Evolutionary conservation across 2,329 filamentous ascomycete genomes (phyloP), one percentile per base, ranked within the genome.

Genomic region (Graphium sp.): DNA sequence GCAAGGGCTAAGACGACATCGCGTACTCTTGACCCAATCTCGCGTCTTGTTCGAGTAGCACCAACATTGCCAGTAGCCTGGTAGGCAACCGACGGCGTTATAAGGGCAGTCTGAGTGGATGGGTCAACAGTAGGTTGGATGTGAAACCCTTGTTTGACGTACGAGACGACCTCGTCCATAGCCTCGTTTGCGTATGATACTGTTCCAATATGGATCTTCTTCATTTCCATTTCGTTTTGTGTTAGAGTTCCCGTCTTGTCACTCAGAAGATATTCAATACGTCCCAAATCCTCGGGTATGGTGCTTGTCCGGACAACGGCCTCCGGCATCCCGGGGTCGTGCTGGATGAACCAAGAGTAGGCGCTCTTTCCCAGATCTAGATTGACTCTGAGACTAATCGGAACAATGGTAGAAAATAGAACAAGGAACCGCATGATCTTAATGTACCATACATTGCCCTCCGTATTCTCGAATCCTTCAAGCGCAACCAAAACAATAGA

Each of bases 221-320:
- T 93, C 66, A 98, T 77, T 45, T 94, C 87, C 85, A 94, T 94
- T 44, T 93, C 83, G 44, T 98, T 98, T 41, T 95, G 84, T 1
- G 89, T 98, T 34, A 98, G 53, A 2, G 89, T 98, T n/a, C 89
- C 89, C 1, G 89, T 98, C 53, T 98, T 98, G 51, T 98, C 89
- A 37, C 83, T 94, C 18, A 98, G 62, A 3, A 98, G 62, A 48
- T 98, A 98, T 50, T 98, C 89, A 24, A 98, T 92, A 15, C 91
- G 70, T 6, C 89, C 89, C 3, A 98, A 59, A 43, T 98, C 89
- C 50, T 98, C 89, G 0, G 89, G 91, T 25, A 98, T 98, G 0
- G 89, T 98, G 48, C 85, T 94, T 1, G 89, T 98, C 33, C 89
- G 72, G 4, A 98, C 91, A 6, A 98, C 78, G 0, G 89, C 89